Percentiles rank a stretch among this genome's conserved stretches.
phyloP scores from a whole-genome alignment of 2,329 filamentous ascomycete genomes.

The Macrophomina pseudophaseolina region DNA sequence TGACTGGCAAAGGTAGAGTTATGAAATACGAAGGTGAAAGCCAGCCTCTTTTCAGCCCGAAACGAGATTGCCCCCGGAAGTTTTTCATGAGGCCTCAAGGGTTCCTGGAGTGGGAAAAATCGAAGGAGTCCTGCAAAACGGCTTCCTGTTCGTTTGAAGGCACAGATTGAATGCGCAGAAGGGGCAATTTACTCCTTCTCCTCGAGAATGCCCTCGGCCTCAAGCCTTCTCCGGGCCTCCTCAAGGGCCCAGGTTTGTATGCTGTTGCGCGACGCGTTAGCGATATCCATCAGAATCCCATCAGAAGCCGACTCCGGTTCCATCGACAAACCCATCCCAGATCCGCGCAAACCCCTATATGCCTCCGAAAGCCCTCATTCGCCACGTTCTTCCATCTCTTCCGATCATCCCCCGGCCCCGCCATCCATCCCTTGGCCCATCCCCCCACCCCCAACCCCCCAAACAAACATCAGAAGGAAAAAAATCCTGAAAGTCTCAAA shows the following conservation, averaged over 20 bases:
- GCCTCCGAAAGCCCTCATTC: not conserved
- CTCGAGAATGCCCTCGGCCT: constrained; percentile 90
- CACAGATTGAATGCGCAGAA: not conserved
- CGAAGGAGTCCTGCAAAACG: not conserved
- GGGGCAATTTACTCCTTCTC: constrained; percentile 52
- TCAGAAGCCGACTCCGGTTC: not conserved
- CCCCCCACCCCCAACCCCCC: constrained; percentile 2
- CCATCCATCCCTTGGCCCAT: not conserved
- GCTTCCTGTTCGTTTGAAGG: constrained; percentile 1
- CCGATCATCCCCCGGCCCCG: not conserved
- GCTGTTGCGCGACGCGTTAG: constrained; percentile 54
- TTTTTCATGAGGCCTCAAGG: not conserved
- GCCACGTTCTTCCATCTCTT: not conserved
- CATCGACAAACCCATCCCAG: not conserved
- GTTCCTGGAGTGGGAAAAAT: not conserved
- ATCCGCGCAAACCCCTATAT: not conserved
- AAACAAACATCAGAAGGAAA: not conserved
- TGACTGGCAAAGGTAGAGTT: not conserved
- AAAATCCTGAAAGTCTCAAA: not conserved
- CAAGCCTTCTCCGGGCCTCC: constrained; percentile 92
- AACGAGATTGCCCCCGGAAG: constrained; percentile 9
- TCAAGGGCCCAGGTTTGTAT: constrained; percentile 99
- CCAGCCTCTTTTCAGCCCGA: constrained; percentile 19
- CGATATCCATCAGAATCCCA: constrained; percentile 30
- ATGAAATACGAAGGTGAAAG: not conserved